Conservation (phyloP, 306 rosid genomes). For the Quercus glauca region DNA sequence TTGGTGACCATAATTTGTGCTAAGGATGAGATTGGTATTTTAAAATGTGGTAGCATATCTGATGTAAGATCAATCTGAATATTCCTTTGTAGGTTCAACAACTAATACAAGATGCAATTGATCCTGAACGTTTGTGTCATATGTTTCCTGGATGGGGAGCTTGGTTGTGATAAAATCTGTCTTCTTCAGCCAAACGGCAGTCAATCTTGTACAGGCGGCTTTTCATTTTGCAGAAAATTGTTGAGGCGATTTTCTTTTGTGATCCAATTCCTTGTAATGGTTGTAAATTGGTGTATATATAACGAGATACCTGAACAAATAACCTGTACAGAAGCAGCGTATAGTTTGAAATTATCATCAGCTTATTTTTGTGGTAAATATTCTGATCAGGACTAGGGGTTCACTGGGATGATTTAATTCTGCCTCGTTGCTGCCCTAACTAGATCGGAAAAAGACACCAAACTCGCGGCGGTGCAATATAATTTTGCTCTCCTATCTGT, state of each 20-base stretch:
- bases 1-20: background rate
- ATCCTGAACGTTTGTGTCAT: slow-evolving; percentile 80
- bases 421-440: background rate
- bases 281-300: background rate
- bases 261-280: background rate
- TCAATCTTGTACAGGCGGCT: slow-evolving; percentile 36
- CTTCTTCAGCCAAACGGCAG: background rate
- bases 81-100: slow-evolving; percentile 70
- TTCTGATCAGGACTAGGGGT: background rate
- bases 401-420: background rate
- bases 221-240: background rate
- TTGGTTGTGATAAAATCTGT: slow-evolving; percentile 52
- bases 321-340: background rate
- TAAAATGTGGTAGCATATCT: background rate
- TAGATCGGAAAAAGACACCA: background rate
- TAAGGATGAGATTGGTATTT: background rate
- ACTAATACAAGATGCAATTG: slow-evolving; percentile 89
- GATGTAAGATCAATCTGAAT: slow-evolving; percentile 6
- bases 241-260: background rate
- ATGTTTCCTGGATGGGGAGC: slow-evolving; percentile 98
- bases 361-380: background rate
- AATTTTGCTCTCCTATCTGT: background rate
- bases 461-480: background rate
- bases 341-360: background rate
- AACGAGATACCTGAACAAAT: background rate